Evolutionary conservation across 495 filamentous ascomycete genomes (phyloP).

Genomic region (Amphirosellinia nigrospora): DNA sequence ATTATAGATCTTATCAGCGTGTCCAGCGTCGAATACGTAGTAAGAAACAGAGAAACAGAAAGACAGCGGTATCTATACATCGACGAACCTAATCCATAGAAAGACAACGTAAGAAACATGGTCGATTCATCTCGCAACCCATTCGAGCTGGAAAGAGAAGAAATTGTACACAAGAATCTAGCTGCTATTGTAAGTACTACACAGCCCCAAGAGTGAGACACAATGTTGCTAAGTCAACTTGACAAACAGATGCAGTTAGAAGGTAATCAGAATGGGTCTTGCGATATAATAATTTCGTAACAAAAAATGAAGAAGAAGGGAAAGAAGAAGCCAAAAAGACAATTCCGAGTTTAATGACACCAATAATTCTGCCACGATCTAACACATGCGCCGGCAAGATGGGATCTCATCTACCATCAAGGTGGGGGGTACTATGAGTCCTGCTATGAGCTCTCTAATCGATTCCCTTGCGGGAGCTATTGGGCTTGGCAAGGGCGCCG

Average conservation of each 20-base stretch:
- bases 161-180: not conserved
- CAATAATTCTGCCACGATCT: not conserved
- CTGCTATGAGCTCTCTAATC: no score
- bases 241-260: not conserved
- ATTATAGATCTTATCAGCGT: not conserved
- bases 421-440: no score
- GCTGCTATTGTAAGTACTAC: not conserved
- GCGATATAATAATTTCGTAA: not conserved
- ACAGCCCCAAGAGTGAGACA: not conserved
- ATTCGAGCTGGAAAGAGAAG: not conserved
- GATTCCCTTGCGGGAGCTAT: conserved; percentile 2
- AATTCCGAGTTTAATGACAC: not conserved
- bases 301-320: not conserved
- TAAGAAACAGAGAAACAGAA: no score
- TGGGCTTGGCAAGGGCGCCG: conserved; percentile 15
- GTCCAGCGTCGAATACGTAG: not conserved
- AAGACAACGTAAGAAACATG: not conserved
- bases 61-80: not conserved
- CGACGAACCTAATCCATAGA: not conserved
- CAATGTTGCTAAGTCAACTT: not conserved
- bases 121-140: not conserved
- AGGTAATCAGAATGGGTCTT: not conserved
- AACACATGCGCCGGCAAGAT: no score
- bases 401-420: no score
- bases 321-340: not conserved